Conservation (phyloP, 129 eudicot species). For the Centaurea solstitialis region DNA sequence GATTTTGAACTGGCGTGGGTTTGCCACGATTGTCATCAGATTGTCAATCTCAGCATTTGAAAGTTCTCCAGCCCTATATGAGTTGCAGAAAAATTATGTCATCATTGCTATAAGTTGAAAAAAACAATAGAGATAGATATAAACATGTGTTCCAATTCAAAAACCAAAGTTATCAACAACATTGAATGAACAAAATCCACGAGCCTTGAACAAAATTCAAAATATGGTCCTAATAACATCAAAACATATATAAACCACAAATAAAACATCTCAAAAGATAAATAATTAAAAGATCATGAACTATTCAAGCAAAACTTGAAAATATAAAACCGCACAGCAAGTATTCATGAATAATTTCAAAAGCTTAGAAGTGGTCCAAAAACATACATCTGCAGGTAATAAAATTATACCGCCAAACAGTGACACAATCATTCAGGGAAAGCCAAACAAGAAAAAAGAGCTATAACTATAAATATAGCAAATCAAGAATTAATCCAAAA, state of each 20-base stretch:
- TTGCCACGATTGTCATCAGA: conserved; percentile 65
- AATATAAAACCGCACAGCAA: too few species aligned
- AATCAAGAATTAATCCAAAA: background rate
- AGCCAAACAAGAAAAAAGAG: background rate
- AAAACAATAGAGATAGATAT: too few species aligned
- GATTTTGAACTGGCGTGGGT: conserved; percentile 73
- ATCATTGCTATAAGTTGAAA: background rate
- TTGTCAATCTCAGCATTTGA: conserved; percentile 58
- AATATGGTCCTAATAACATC: background rate
- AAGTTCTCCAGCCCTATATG: conserved; percentile 58
- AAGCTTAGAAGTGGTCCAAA: background rate
- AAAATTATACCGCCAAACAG: background rate
- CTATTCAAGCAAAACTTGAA: too few species aligned
- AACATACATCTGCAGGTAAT: background rate
- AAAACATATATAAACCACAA: background rate
- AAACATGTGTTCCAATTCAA: too few species aligned
- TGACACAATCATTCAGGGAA: background rate
- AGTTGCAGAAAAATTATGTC: background rate
- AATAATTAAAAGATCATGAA: too few species aligned
- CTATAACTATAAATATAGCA: background rate
- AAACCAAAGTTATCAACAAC: background rate
- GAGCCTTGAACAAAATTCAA: background rate
- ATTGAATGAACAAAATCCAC: background rate
- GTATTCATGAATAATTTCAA: background rate
- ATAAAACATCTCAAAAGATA: background rate